These are phyloP conservation scores for Scutellaria minor DNA, from an alignment of 257 asterid species.

Conservation along the genomic window DNA sequence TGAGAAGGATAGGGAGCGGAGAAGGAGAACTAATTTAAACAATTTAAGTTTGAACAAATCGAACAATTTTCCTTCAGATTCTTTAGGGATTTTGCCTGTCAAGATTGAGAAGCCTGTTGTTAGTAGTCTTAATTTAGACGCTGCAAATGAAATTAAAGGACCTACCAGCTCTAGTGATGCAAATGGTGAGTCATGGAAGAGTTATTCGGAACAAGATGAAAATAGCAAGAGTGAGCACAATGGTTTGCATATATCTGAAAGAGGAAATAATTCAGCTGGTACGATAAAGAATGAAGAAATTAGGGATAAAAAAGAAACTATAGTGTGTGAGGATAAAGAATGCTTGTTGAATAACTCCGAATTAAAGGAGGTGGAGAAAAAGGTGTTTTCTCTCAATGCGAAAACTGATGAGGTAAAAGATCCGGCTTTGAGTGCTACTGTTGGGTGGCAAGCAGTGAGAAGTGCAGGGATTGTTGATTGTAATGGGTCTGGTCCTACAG, in stretches of 20 bases:
- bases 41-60: constrained; percentile 34
- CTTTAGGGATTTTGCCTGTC: constrained; percentile 35
- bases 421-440: constrained; percentile 72
- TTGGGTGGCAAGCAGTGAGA: constrained; percentile 73
- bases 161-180: constrained; percentile 27
- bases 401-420: constrained; percentile 66
- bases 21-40: constrained; percentile 55
- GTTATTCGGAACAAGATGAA: constrained; percentile 31
- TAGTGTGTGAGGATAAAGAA: constrained; percentile 37
- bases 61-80: constrained; percentile 31
- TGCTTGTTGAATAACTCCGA: constrained; percentile 39
- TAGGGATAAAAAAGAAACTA: constrained; percentile 34
- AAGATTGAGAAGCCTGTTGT: constrained; percentile 51
- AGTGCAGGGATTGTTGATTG: constrained; percentile 53
- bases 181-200: constrained; percentile 37
- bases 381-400: constrained; percentile 69
- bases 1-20: constrained; percentile 78
- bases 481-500: constrained; percentile 33
- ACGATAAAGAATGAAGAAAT: constrained; percentile 34
- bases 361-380: constrained; percentile 54
- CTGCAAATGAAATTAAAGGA: constrained; percentile 40
- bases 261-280: constrained; percentile 19
- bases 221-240: constrained; percentile 32
- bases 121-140: constrained; percentile 40
- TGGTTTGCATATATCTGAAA: constrained; percentile 26